These are phyloP conservation scores for Aechmea fasciata DNA, from an alignment of 176 grass and related monocot species.

Conservation along the genomic window DNA sequence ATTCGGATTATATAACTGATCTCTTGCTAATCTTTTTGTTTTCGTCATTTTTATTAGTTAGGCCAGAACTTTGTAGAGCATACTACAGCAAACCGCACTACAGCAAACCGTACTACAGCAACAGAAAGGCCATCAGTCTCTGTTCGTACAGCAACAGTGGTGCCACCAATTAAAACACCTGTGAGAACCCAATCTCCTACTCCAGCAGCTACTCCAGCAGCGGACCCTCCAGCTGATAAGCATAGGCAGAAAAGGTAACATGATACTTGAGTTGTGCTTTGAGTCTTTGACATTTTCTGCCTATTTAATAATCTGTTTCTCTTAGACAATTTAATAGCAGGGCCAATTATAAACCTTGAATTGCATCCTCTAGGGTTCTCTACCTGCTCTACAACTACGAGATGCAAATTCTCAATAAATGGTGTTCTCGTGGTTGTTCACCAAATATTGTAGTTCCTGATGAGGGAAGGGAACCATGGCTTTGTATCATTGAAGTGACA, in stretches of 20 bases:
- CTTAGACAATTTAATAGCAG: background rate
- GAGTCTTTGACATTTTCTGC: background rate
- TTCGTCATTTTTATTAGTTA: constrained; percentile 74
- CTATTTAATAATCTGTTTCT: background rate
- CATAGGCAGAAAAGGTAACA: constrained; percentile 46
- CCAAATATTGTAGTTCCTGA: no score
- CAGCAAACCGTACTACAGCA: constrained; percentile 65
- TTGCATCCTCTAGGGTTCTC: no score
- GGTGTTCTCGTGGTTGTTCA: no score
- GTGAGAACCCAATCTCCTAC: constrained; percentile 53
- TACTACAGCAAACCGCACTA: constrained; percentile 54
- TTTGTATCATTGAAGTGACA: no score
- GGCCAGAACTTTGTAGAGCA: constrained; percentile 77
- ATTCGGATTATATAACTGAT: background rate
- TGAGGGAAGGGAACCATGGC: no score
- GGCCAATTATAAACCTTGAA: background rate
- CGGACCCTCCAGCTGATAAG: constrained; percentile 47
- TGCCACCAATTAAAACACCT: constrained; percentile 61
- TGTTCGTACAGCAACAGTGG: constrained; percentile 44
- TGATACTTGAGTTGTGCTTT: background rate
- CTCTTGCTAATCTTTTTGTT: constrained; percentile 23
- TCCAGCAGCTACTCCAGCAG: constrained; percentile 41
- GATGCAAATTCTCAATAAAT: no score
- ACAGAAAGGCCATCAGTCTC: constrained; percentile 53
- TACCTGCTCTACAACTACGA: no score